Evolutionary conservation across 2,329 filamentous ascomycete species (phyloP).

Genomic region (Pseudocercospora fijiensis): DNA sequence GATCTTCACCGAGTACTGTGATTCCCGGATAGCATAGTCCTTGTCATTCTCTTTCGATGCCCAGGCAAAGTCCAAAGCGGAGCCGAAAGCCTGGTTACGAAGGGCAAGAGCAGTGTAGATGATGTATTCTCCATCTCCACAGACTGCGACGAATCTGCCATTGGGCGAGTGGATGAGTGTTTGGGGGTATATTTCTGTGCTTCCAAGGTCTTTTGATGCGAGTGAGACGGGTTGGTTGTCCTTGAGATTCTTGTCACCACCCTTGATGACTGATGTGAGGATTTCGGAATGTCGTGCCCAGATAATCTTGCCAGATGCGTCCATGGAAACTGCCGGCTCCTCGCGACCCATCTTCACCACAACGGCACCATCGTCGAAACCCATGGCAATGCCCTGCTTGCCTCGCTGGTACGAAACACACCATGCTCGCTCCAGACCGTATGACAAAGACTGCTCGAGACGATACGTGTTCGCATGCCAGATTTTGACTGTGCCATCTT

Average conservation of each 20-base stretch:
- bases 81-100: conserved; percentile 96
- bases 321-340: conserved; percentile 97
- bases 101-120: conserved; percentile 96
- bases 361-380: conserved; percentile 96
- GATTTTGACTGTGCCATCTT: conserved; percentile 95
- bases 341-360: conserved; percentile 97
- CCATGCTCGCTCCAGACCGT: conserved; percentile 94
- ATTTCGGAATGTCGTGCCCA: conserved; percentile 96
- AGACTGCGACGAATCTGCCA: conserved; percentile 82
- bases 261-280: conserved; percentile 91
- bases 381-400: conserved; percentile 89
- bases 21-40: conserved; percentile 96
- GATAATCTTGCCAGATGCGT: conserved; percentile 89
- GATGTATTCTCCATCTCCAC: conserved; percentile 97
- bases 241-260: conserved; percentile 77
- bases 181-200: conserved; percentile 94
- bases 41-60: conserved; percentile 96
- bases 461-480: conserved; percentile 99
- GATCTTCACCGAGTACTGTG: conserved; percentile 88
- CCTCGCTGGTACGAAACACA: conserved; percentile 95
- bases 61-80: conserved; percentile 95
- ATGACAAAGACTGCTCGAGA: conserved; percentile 92
- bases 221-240: conserved; percentile 84
- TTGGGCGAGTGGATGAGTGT: conserved; percentile 95
- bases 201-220: conserved; percentile 90